Base-by-base conservation (phyloP, 176 grass and related monocot species). In the Stipa capillata region DNA sequence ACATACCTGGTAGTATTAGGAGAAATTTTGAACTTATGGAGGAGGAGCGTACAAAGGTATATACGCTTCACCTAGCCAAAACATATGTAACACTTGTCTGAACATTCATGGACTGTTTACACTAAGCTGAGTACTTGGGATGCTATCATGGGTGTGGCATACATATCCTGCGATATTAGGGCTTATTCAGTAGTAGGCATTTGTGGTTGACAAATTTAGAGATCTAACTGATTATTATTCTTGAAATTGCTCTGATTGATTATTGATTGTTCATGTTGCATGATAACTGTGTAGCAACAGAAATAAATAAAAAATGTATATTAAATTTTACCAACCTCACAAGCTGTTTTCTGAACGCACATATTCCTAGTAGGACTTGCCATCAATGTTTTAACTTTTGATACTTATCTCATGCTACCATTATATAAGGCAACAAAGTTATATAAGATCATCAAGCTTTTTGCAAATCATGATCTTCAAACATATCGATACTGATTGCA, bases 21-120 rank as follows among this genome's bases (percentile, higher is more conserved):
- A 89, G 90, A 74, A 99, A 99, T 76, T 99, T 93, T 79, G 97
- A 99, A 86, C 88, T 96, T 33, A 99, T 99, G 97, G 97, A 99
- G 67, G 97, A 99, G 82, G 92, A 99, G 76, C 92, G 97, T 50
- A 99, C 97, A 81, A 99, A 99, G 92, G 97, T 96, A 83, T 66
- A 28, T 24, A 59, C 20, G 58, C 59, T 77, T 74, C 63, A 70
- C 63, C 39, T 72, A 24, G 20, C 31, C n/a, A 62, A 51, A 83
- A 58, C 60, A 69, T 72, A 79, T 73, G 29, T 14, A 39, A 69
- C 42, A 50, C 32, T 28, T 68, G 32, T 86, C 33, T 49, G 3
- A 55, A 81, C n/a, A 78, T 12, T 74, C 34, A 8, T 40, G 12
- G 43, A 32, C 35, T 37, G 42, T 77, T 78, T 62, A 72, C 70